These are phyloP conservation scores for Wickerhamia fluorescens DNA, from an alignment of 805 yeast genomes.

Conservation along the genomic window DNA sequence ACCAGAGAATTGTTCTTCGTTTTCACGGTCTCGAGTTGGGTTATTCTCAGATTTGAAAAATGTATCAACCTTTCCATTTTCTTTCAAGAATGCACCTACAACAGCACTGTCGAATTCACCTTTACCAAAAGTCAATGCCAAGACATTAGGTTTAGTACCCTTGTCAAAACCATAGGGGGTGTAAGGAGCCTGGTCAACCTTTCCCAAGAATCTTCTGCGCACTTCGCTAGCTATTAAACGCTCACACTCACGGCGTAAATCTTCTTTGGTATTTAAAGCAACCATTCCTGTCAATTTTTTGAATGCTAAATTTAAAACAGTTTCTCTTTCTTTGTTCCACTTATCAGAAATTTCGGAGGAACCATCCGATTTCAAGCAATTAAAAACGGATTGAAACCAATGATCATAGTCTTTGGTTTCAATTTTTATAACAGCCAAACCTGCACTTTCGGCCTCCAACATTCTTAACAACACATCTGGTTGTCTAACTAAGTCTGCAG, in stretches of 20 bases:
- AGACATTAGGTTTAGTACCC: slow-evolving; percentile 80
- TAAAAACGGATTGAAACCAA: slow-evolving; percentile 38
- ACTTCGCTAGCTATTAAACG: slow-evolving; percentile 60
- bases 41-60: slow-evolving; percentile 71
- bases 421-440: slow-evolving; percentile 62
- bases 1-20: slow-evolving; percentile 41
- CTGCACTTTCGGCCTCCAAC: slow-evolving; percentile 83
- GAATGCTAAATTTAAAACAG: slow-evolving; percentile 60
- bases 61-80: slow-evolving; percentile 72
- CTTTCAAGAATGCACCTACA: slow-evolving; percentile 71
- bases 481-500: slow-evolving; percentile 60
- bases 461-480: slow-evolving; percentile 85
- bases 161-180: slow-evolving; percentile 69
- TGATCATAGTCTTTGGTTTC: slow-evolving; percentile 38
- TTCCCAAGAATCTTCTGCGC: slow-evolving; percentile 59
- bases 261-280: slow-evolving; percentile 74
- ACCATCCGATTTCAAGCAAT: slow-evolving; percentile 66
- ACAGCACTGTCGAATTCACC: slow-evolving; percentile 84
- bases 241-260: slow-evolving; percentile 69
- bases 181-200: slow-evolving; percentile 89
- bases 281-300: slow-evolving; percentile 60
- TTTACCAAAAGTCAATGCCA: slow-evolving; percentile 79
- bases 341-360: slow-evolving; percentile 64
- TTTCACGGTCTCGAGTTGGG: slow-evolving; percentile 44
- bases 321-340: slow-evolving; percentile 76